phyloP scores from a whole-genome alignment of 1,284 basidiomycete genomes.

The Xerocomus amazonicus region DNA sequence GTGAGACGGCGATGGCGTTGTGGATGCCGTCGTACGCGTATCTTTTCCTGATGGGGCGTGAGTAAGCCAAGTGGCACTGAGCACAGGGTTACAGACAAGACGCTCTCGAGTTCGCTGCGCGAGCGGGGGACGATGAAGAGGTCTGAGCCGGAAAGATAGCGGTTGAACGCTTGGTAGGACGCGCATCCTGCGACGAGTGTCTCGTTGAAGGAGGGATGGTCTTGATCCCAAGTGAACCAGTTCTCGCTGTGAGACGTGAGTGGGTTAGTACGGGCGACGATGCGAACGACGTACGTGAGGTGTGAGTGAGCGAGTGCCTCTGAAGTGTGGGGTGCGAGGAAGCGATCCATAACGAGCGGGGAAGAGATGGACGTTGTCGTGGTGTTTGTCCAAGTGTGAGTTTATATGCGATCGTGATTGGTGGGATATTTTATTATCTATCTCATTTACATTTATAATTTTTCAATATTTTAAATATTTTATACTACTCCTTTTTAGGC shows the following conservation, averaged over 20 bases:
- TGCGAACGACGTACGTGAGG: constrained; percentile 50
- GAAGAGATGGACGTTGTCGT: background rate
- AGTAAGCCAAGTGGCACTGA: background rate
- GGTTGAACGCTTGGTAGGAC: constrained; percentile 59
- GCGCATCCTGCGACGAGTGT: constrained; percentile 67
- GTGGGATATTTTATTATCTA: background rate
- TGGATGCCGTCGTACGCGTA: constrained; percentile 78
- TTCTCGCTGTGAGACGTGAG: constrained; percentile 49
- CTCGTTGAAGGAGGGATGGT: constrained; percentile 66
- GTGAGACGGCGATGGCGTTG: constrained; percentile 68
- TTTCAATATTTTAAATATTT: background rate
- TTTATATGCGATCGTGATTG: background rate
- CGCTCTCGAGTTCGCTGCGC: constrained; percentile 61
- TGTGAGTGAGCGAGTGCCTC: constrained; percentile 70
- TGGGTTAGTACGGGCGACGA: constrained; percentile 7
- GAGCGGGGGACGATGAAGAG: constrained; percentile 66
- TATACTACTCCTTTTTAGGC: constrained; percentile 7
- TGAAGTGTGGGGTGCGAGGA: constrained; percentile 66
- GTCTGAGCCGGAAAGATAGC: constrained; percentile 59
- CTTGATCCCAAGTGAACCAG: constrained; percentile 61
- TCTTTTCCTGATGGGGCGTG: constrained; percentile 46
- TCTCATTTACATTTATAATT: too few species aligned
- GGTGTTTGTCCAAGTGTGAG: too few species aligned
- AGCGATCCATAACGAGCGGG: constrained; percentile 50
- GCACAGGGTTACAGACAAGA: constrained; percentile 49